Evolutionary conservation across 2,329 filamentous ascomycete genomes (phyloP), one percentile per base, ranked within the genome.

Genomic region (Botrytis paeoniae): DNA sequence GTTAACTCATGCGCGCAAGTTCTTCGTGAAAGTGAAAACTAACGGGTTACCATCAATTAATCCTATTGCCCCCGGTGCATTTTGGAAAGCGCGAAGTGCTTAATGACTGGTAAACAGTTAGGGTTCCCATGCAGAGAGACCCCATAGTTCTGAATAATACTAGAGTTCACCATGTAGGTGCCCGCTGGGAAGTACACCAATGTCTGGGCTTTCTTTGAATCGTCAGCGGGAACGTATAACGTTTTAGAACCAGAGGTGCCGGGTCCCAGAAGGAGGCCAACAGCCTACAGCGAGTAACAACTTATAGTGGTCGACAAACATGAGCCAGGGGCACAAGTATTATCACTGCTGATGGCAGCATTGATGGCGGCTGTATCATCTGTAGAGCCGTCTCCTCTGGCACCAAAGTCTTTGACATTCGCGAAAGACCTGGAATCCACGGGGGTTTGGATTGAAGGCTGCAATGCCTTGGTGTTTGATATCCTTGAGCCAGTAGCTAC

Each of bases 341-440:
- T 66, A 3, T 74, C 74, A 62, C 65, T 54, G n/a, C 22, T 71
- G 16, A 76, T 74, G 5, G 75, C 76, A 14, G 83, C 82, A 84
- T 97, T 97, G 87, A 98, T 97, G 73, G 94, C 93, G 1, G 51
- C 57, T 37, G 74, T 76, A 63, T 76, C 73, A 64, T 75, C 74
- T 14, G 73, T 73, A 9, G 74, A 48, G 32, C 75, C 74, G 37
- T 75, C 74, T 12, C 75, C 73, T 16, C 65, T 62, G 20, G 73
- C 73, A 14, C 74, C 73, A 62, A 73, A 76, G 51, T 76, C 72
- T 41, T 69, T n/a, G 4, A 77, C 74, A 59, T 75, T 76, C n/a
- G 14, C 75, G 68, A 39, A 74, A 76, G 9, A 77, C 74, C 1
- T 63, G 32, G 32, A 73, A 37, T 39, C 35, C 64, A n/a, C 22